Evolutionary conservation across 2,329 filamentous ascomycete species (phyloP).

Genomic region (Hymenoscyphus linearis): DNA sequence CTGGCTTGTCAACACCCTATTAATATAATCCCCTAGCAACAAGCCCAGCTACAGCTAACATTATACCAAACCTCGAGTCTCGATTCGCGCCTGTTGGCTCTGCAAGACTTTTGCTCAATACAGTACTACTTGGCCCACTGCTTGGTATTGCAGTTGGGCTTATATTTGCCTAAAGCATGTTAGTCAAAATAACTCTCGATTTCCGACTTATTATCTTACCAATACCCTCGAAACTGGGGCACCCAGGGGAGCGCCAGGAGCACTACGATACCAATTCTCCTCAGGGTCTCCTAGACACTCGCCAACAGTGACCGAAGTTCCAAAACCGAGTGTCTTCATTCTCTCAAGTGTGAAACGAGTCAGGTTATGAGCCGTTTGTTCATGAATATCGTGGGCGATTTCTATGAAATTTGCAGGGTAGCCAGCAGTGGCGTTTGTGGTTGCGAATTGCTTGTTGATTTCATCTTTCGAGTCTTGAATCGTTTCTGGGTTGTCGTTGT

Average conservation of each 20-base stretch:
- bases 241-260: not conserved
- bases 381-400: conserved; percentile 37
- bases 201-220: not conserved
- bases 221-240: not conserved
- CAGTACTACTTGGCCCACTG: not conserved
- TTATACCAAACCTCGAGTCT: not conserved
- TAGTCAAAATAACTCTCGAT: not conserved
- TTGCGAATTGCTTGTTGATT: conserved; percentile 8
- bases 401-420: conserved; percentile 3
- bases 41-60: not conserved
- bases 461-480: conserved; percentile 41
- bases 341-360: conserved; percentile 27
- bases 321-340: conserved; percentile 30
- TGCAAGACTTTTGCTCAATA: not conserved
- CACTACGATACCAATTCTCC: conserved; percentile 37
- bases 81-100: not conserved
- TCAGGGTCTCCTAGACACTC: conserved; percentile 39
- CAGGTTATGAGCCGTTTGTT: conserved; percentile 30
- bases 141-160: not conserved
- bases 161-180: not conserved
- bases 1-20: not conserved
- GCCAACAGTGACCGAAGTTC: conserved; percentile 37
- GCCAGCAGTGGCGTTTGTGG: not conserved
- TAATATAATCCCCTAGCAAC: not conserved
- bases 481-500: conserved; percentile 36